Percentiles rank a stretch among this genome's conserved stretches.
phyloP scores from a whole-genome alignment of 306 rosid species.

The Pterocarpus macrocarpus region DNA sequence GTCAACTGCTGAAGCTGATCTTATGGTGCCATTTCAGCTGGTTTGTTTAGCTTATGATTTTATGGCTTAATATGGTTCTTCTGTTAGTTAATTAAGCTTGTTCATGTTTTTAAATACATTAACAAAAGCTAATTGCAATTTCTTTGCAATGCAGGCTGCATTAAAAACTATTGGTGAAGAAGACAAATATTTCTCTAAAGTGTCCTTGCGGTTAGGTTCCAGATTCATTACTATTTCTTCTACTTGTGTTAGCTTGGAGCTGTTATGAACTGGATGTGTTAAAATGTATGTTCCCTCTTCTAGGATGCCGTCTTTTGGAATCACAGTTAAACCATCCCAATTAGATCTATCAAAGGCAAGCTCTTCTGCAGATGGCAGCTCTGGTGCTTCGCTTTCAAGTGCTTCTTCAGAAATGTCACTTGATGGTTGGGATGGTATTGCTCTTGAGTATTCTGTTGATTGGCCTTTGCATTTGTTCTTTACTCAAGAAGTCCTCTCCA shows the following conservation, averaged over 20 bases:
- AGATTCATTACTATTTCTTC: constrained; percentile 34
- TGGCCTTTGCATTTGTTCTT: constrained; percentile 99
- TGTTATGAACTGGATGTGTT: constrained; percentile 40
- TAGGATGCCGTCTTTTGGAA: constrained; percentile 96
- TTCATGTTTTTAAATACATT: constrained; percentile 38
- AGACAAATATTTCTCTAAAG: constrained; percentile 87
- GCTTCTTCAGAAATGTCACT: constrained; percentile 74
- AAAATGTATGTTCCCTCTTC: constrained; percentile 40
- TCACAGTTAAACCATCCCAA: constrained; percentile 76
- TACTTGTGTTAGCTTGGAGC: constrained; percentile 28
- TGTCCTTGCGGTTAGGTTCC: constrained; percentile 77
- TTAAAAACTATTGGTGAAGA: constrained; percentile 90
- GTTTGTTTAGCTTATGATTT: constrained; percentile 59
- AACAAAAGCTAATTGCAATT: constrained; percentile 40
- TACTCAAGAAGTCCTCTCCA: constrained; percentile 92
- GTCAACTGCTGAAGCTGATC: constrained; percentile 99
- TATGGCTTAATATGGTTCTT: constrained; percentile 36
- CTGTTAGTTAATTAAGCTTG: constrained; percentile 26
- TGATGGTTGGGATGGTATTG: constrained; percentile 97
- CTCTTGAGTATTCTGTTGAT: constrained; percentile 93
- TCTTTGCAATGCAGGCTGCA: constrained; percentile 79
- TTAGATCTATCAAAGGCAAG: constrained; percentile 65
- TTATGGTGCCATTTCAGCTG: constrained; percentile 95
- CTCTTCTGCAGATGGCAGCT: constrained; percentile 60
- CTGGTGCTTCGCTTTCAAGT: constrained; percentile 61